Base-by-base conservation (phyloP, 495 filamentous ascomycete genomes). In the Penicillium paradoxum region DNA sequence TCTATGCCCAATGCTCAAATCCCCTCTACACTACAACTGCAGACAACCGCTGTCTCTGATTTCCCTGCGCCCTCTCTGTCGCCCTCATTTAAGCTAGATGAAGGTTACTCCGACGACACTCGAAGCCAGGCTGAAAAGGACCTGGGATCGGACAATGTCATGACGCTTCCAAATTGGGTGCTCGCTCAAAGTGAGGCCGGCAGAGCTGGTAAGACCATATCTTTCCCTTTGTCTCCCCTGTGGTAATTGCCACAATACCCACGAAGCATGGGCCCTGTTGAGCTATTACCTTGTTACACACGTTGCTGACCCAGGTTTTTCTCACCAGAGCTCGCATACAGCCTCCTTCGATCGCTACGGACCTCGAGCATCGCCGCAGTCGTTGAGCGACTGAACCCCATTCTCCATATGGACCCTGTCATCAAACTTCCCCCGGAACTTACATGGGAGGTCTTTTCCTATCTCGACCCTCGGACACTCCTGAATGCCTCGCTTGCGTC, bases 321-420 rank as follows among this genome's bases (percentile, higher is more conserved):
- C 32, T 17, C 18, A 32, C 42, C 51, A 81, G 78, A 79, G 56
- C 63, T 81, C 46, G 75, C 74, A 22, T 79, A 78, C 49, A 73
- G 66, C 22, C 55, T 95, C 19, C 73, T 96, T 32, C 80, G 82
- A 53, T 83, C 85, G 42, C 76, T 96, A 5, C 85, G 84, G 17
- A 91, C 88, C 17, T 84, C 83, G 29, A 80, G 83, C 11, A 83
- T 95, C 45, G 83, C 85, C 14, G 77, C 82, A n/a, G 82, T 96
- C 18, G 89, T 93, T 21, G 84, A 88, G 37, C 77, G 79, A 37
- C 73, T 95, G 15, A 83, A 85, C 41, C 88, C 86, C 7, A 81
- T 89, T 6, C 84, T 95, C 21, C 90, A 97, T 68, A 89, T 96
- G 71, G 90, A 98, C 70, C 95, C 95, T 40, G 80, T 96, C 27